Percentiles rank a stretch among this genome's conserved stretches.
These are phyloP conservation scores for Xylariaceae sp. DNA, from an alignment of 2,329 filamentous ascomycete genomes.

Conservation along the genomic window DNA sequence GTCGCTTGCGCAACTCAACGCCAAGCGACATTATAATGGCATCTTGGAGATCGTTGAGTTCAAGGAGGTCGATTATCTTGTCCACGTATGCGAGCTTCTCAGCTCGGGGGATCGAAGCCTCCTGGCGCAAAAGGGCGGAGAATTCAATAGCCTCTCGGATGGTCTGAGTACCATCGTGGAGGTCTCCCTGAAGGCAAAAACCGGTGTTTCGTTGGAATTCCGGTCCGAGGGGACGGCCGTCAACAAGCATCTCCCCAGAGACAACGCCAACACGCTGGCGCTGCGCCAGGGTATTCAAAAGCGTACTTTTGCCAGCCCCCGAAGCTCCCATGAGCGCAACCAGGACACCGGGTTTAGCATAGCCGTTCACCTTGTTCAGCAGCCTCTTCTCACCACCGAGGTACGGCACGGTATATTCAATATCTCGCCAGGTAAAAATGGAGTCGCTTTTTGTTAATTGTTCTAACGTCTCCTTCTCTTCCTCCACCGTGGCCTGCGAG, in stretches of 20 bases:
- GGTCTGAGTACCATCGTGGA: slow-evolving; percentile 72
- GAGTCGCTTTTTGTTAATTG: slow-evolving; percentile 60
- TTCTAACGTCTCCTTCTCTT: slow-evolving; percentile 42
- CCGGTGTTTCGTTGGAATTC: slow-evolving; percentile 72
- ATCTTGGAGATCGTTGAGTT: slow-evolving; percentile 68
- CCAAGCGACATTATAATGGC: slow-evolving; percentile 66
- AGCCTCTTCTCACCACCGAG: slow-evolving; percentile 62
- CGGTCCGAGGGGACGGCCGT: slow-evolving; percentile 61
- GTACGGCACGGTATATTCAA: slow-evolving; percentile 74
- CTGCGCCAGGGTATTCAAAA: slow-evolving; percentile 76
- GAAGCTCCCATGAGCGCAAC: slow-evolving; percentile 81
- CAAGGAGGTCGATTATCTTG: slow-evolving; percentile 86
- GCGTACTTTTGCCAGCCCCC: slow-evolving; percentile 81
- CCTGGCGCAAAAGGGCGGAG: slow-evolving; percentile 81
- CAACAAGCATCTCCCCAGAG: slow-evolving; percentile 71
- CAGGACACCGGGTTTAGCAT: slow-evolving; percentile 78
- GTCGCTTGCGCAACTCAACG: slow-evolving; percentile 71
- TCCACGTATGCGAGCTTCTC: slow-evolving; percentile 92
- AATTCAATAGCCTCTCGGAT: slow-evolving; percentile 85
- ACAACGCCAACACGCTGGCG: slow-evolving; percentile 68
- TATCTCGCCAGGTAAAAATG: slow-evolving; percentile 71
- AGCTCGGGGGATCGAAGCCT: slow-evolving; percentile 66
- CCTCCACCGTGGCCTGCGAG: slow-evolving; percentile 19
- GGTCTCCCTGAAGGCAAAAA: slow-evolving; percentile 73
- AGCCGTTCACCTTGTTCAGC: slow-evolving; percentile 72